Percentiles rank a stretch among this genome's conserved stretches.
These are phyloP conservation scores for Aureobasidium uvarum DNA, from an alignment of 2,329 filamentous ascomycete species.

Conservation along the genomic window DNA sequence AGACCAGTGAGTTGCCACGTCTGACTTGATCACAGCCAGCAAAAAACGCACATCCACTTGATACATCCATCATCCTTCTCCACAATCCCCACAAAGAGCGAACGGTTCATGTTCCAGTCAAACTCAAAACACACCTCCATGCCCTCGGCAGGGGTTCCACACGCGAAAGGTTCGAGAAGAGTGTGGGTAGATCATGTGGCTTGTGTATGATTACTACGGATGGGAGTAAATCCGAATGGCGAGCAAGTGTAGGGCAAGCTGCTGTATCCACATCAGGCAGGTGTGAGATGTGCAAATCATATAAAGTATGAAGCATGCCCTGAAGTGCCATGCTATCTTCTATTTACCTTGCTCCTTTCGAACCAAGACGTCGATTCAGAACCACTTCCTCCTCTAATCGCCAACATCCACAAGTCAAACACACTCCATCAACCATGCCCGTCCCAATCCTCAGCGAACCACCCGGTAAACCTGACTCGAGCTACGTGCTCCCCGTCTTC, in stretches of 20 bases:
- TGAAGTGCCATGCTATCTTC: neutral
- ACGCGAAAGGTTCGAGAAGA: constrained; percentile 16
- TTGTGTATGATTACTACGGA: neutral
- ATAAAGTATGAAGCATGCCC: constrained; percentile 10
- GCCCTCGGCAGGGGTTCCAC: constrained; percentile 8
- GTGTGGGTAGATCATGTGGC: neutral
- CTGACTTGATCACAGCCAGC: neutral
- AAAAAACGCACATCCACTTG: no score
- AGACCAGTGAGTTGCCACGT: neutral
- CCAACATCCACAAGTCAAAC: neutral
- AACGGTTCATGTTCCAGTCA: neutral
- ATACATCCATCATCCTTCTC: neutral
- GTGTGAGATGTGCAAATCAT: neutral
- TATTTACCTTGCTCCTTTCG: neutral
- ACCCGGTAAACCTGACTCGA: constrained; percentile 18
- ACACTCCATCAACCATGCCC: constrained; percentile 9
- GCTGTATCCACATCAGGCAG: no score
- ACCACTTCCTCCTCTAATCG: neutral
- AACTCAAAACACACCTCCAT: neutral
- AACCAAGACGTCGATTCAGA: neutral
- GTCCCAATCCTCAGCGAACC: constrained; percentile 19
- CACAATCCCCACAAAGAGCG: constrained; percentile 10
- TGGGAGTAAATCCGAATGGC: neutral
- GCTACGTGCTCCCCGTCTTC: constrained; percentile 21
- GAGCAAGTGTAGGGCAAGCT: neutral